Evolutionary conservation across 345 rosid species (phyloP), one percentile per base, ranked within the genome.

Genomic region (Eucalyptus pumila): DNA sequence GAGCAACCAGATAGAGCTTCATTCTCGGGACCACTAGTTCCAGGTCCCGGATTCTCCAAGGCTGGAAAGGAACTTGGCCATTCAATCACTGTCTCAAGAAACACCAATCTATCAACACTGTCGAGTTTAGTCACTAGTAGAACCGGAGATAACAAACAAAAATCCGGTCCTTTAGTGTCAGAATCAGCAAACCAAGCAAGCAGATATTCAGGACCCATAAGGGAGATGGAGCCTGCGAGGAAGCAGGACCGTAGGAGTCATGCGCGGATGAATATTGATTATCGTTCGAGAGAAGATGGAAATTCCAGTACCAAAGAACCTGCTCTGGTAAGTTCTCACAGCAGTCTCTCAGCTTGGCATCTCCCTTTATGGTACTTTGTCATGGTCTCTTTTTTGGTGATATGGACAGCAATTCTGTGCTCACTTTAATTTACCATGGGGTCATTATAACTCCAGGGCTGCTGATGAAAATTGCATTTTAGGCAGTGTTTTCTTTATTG

Each of bases 21-120:
- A 14, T 93, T 91, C 90, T 94, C 98, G 14, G 98, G 96, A 65
- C 96, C 98, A 23, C 86, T 95, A 88, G 92, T 91, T 86, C 93
- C 88, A 16, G 94, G 94, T 26, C 42, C 86, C 26, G 89, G 89
- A 88, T 91, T 90, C 90, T 88, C 87, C 44, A 95, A 93, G 91
- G 56, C 88, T 23, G 90, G 91, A 32, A 93, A 91, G 86, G 92
- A 92, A 81, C 87, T 52, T 34, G 90, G 92, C 83, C 89, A 93
- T 88, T 89, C 90, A 87, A 81, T 85, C 27, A 60, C 72, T 51
- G 37, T 88, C 65, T 86, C 94, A 42, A 83, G 86, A 19, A 90
- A 92, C 88, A 56, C 92, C 90, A 93, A 93, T 90, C 87, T 92
- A 24, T 92, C 94, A 5, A 89, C 92, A 32, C 86, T 93, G 17